Conservation (phyloP, 1,139 yeast species). For the Yamadazyma songkhlaensis region DNA sequence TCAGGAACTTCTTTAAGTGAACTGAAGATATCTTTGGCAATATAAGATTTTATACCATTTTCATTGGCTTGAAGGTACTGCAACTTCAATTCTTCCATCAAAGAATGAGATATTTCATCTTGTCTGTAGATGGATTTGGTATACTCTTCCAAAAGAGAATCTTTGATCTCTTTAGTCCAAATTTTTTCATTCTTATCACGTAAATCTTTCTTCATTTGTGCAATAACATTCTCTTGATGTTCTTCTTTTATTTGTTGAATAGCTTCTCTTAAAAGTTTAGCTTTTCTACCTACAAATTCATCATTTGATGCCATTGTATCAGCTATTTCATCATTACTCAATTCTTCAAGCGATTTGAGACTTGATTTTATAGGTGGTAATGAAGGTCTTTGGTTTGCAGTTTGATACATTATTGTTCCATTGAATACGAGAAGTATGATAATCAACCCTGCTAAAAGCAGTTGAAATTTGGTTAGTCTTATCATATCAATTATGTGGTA, state of each 20-base stretch:
- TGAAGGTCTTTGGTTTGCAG: neutral
- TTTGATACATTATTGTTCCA: neutral
- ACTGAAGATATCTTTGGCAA: conserved; percentile 19
- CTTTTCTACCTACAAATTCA: neutral
- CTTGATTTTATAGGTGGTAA: neutral
- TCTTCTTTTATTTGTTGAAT: conserved; percentile 10
- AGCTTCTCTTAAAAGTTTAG: conserved; percentile 7
- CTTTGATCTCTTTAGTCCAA: conserved; percentile 10
- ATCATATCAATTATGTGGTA: no score
- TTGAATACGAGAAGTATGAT: neutral
- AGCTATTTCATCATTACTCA: conserved; percentile 4
- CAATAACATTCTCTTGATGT: conserved; percentile 8
- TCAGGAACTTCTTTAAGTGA: conserved; percentile 11
- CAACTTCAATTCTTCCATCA: conserved; percentile 21
- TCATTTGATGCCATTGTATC: neutral
- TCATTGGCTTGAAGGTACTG: conserved; percentile 19
- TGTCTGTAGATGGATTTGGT: conserved; percentile 20
- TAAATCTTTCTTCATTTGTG: conserved; percentile 13
- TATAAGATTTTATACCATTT: conserved; percentile 16
- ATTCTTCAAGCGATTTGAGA: neutral
- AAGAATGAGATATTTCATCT: conserved; percentile 17
- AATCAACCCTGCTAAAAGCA: neutral
- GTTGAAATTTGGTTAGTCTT: no score
- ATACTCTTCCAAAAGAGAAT: conserved; percentile 16
- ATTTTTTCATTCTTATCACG: conserved; percentile 12